Evolutionary conservation across 75 land plant genomes (phyloP), one percentile per base, ranked within the genome.

Genomic region (Cupressus sempervirens): DNA sequence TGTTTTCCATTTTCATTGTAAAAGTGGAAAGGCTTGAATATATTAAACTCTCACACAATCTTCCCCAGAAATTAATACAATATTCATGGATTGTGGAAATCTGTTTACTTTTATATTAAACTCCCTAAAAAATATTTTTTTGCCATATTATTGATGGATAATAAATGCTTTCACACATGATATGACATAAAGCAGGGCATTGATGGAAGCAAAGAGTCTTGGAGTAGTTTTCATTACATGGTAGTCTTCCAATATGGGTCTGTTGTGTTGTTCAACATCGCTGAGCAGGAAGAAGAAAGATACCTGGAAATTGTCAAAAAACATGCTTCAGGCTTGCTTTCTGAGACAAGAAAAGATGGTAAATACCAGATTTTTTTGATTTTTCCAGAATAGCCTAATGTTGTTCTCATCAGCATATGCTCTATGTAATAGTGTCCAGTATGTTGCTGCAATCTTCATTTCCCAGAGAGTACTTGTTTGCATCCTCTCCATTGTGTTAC

Each of bases 171-270:
- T 72, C 74, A 30, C 32, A 30, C 74, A 72, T 72, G 74, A 72
- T 32, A 30, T 72, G 74, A 68, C 3, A 62, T 30, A 72, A 32
- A 72, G 74, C 74, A 72, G 74, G 74, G 35, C 74, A 72, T 72
- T 15, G 35, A 12, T 2, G 74, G 35, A 72, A 72, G n/a, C 81
- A 79, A 79, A 79, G 83, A 54, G 65, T 52, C 38, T 30, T 82
- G 83, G 84, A 94, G 92, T 74, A 68, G 88, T 79, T 87, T 89
- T 83, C 85, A 87, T 65, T 95, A 87, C 88, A 88, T 95, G 91
- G 95, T 95, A 56, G 96, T 95, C 32, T 95, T 90, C 41, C 96
- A 92, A 68, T 93, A 95, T 92, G 96, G 96, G 29, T 92, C 96
- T 38, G 89, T 95, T 82, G 96, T 95, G 23, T 82, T 95, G 36